A percentile compares a stretch with the other conserved stretches of the same genome.
These are phyloP conservation scores for Asterophora lycoperdoides DNA, from an alignment of 768 basidiomycete genomes.

Conservation along the genomic window DNA sequence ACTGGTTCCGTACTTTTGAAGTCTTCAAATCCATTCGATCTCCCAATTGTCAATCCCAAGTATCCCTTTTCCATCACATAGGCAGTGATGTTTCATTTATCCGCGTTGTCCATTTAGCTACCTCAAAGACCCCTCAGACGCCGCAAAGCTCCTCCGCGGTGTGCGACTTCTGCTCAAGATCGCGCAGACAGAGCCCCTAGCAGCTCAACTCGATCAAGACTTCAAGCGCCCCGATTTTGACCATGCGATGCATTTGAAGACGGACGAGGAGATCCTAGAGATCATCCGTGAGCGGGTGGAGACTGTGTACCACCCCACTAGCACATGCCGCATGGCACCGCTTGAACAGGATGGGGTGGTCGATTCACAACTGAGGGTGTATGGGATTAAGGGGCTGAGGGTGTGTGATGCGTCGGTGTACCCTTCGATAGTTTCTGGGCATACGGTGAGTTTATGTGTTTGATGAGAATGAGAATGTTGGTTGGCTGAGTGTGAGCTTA, in stretches of 20 bases:
- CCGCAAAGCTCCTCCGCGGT: conserved; percentile 35
- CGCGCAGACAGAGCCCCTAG: conserved; percentile 32
- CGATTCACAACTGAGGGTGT: conserved; percentile 38
- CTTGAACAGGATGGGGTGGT: conserved; percentile 39
- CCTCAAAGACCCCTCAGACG: conserved; percentile 33
- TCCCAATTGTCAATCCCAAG: conserved; percentile 37
- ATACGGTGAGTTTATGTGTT: conserved; percentile 26
- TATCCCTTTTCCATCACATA: conserved; percentile 13
- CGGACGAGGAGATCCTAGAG: conserved; percentile 36
- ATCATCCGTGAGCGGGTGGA: conserved; percentile 37
- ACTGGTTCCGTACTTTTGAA: conserved; percentile 33
- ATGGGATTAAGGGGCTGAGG: conserved; percentile 39
- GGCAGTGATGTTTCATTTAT: not conserved
- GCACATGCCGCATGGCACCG: conserved; percentile 45
- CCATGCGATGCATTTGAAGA: conserved; percentile 28
- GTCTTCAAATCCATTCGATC: conserved; percentile 33
- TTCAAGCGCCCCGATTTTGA: conserved; percentile 32
- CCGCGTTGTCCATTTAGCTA: conserved; percentile 26
- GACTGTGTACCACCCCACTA: conserved; percentile 43
- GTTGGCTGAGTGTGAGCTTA: not conserved
- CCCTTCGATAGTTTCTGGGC: conserved; percentile 37
- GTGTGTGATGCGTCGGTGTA: conserved; percentile 41
- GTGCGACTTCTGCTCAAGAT: conserved; percentile 32
- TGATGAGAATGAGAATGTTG: too few relatives aligned
- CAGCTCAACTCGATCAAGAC: conserved; percentile 26